Evolutionary conservation across 495 filamentous ascomycete species (phyloP).

Genomic region (Wilcoxina mikolae): DNA sequence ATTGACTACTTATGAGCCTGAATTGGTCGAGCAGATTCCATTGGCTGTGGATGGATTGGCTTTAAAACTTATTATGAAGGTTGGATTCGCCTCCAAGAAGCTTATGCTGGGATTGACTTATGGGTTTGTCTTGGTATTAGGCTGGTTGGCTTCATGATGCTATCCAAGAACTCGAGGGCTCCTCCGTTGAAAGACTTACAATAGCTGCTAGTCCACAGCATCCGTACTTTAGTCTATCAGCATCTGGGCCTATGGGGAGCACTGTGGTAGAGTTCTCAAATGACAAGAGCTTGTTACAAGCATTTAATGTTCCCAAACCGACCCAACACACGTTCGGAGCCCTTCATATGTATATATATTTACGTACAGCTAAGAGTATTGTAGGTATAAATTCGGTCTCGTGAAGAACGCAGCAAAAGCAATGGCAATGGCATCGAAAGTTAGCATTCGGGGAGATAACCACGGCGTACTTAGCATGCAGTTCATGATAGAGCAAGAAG

Average conservation of each 20-base stretch:
- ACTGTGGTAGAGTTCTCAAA: constrained; percentile 72
- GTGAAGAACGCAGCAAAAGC: constrained; percentile 68
- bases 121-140: constrained; percentile 1
- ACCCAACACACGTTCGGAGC: constrained; percentile 27
- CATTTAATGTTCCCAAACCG: constrained; percentile 44
- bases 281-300: constrained; percentile 58
- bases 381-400: constrained; percentile 61
- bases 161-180: constrained; percentile 18
- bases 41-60: constrained; percentile 61
- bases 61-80: constrained; percentile 82
- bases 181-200: constrained; percentile 44
- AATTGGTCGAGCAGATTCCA: constrained; percentile 56
- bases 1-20: constrained; percentile 74
- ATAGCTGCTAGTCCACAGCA: constrained; percentile 48
- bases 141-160: constrained; percentile 25
- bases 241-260: constrained; percentile 60
- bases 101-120: background rate
- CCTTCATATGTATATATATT: background rate
- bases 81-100: background rate
- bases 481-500: constrained; percentile 81
- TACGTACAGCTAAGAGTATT: background rate
- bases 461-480: constrained; percentile 87
- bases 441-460: constrained; percentile 72
- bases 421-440: constrained; percentile 82
- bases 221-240: constrained; percentile 61